These are phyloP conservation scores for Keithomyces neogunnii DNA, from an alignment of 2,329 filamentous ascomycete genomes.

Conservation along the genomic window DNA sequence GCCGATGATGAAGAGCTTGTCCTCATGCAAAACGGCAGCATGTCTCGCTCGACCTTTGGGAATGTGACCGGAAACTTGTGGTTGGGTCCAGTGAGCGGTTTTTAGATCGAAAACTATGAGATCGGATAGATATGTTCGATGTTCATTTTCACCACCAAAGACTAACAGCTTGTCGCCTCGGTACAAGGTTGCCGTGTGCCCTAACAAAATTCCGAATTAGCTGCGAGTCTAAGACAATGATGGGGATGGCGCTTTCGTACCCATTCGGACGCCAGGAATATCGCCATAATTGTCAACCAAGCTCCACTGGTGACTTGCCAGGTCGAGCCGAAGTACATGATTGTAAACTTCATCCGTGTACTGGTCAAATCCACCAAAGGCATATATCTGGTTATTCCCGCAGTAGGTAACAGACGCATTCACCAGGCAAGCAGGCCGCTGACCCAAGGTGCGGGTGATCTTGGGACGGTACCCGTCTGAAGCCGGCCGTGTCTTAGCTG, in stretches of 20 bases:
- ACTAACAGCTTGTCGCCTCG: slow-evolving; percentile 92
- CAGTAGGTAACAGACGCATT: slow-evolving; percentile 99
- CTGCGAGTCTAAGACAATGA: neutral
- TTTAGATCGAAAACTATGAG: slow-evolving; percentile 93
- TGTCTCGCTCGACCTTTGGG: slow-evolving; percentile 89
- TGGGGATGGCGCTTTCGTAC: slow-evolving; percentile 31
- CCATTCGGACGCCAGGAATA: slow-evolving; percentile 95
- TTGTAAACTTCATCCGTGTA: slow-evolving; percentile 99
- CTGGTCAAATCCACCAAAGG: slow-evolving; percentile 96
- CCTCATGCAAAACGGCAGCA: slow-evolving; percentile 88
- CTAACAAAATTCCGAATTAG: slow-evolving; percentile 32
- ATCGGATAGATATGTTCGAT: slow-evolving; percentile 89
- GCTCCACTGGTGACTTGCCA: slow-evolving; percentile 84
- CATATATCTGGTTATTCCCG: slow-evolving; percentile 94
- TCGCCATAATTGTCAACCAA: slow-evolving; percentile 98
- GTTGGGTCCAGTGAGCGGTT: slow-evolving; percentile 91
- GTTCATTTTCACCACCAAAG: slow-evolving; percentile 96
- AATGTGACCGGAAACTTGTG: slow-evolving; percentile 72
- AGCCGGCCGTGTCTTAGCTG: slow-evolving; percentile 55
- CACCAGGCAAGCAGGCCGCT: slow-evolving; percentile 86
- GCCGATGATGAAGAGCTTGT: slow-evolving; percentile 91
- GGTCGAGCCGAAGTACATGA: slow-evolving; percentile 83
- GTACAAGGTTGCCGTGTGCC: slow-evolving; percentile 90
- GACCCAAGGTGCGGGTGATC: slow-evolving; percentile 68
- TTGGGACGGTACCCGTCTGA: slow-evolving; percentile 75